Evolutionary conservation across 1,284 basidiomycete genomes (phyloP).

Genomic region (Caloboletus inedulis): DNA sequence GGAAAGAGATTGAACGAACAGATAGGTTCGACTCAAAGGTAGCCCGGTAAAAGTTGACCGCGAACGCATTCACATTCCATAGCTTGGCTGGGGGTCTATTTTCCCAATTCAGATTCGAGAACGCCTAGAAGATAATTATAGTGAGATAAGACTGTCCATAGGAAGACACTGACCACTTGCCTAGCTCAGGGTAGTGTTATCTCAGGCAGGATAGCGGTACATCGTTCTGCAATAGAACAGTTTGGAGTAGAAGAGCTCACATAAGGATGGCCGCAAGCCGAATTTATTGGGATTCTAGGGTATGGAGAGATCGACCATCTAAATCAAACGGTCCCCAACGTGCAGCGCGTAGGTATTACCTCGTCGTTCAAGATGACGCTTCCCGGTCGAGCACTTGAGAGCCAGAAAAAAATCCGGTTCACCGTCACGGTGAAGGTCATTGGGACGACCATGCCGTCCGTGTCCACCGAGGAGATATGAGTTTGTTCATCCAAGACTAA

Average conservation of each 20-base stretch:
- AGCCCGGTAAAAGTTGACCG: too few species aligned
- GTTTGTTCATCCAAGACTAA: background rate
- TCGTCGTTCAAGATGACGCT: background rate
- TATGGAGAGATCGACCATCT: background rate
- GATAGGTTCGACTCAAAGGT: too few species aligned
- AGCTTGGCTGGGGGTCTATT: background rate
- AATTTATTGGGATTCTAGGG: background rate
- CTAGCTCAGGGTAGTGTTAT: background rate
- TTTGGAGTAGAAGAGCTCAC: background rate
- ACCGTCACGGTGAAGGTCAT: background rate
- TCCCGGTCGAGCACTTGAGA: background rate
- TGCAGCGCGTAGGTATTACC: background rate
- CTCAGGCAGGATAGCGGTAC: background rate
- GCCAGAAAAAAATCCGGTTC: background rate
- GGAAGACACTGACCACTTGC: background rate
- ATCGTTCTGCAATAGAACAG: background rate
- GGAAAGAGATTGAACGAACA: too few species aligned
- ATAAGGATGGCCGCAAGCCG: background rate
- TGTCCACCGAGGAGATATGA: background rate
- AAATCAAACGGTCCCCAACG: background rate
- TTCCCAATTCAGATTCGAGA: background rate
- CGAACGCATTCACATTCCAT: background rate
- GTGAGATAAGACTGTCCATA: background rate
- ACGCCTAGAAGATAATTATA: background rate
- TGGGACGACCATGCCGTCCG: background rate